These are phyloP conservation scores for Acanthamoeba sp. DNA, from an alignment of 208 protist genomes.

Conservation along the genomic window DNA sequence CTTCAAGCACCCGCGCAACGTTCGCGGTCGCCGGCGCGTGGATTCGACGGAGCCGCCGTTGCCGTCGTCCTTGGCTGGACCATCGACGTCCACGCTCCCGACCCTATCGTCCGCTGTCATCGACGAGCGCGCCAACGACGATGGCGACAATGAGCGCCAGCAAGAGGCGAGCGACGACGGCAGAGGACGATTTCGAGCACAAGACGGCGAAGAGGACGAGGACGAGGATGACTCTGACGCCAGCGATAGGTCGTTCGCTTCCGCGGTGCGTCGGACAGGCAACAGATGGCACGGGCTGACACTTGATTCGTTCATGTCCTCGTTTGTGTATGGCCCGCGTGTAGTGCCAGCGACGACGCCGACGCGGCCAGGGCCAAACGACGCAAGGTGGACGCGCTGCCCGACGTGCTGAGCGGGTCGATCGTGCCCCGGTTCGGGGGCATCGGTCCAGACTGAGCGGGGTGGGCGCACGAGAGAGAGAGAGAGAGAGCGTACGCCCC, in stretches of 20 bases:
- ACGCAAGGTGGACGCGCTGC: background rate
- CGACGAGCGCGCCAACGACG: background rate
- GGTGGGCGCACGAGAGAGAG: background rate
- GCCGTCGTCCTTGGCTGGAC: no score
- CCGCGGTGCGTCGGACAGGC: no score
- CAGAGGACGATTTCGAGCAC: background rate
- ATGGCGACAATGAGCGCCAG: background rate
- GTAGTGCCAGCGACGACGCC: background rate
- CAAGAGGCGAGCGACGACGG: background rate
- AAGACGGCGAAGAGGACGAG: background rate
- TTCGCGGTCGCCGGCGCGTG: background rate
- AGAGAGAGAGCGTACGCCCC: background rate
- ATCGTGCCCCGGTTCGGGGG: background rate
- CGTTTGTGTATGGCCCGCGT: background rate
- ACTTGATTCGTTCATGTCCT: no score
- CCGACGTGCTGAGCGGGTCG: background rate
- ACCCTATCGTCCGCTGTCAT: background rate
- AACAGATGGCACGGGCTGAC: no score
- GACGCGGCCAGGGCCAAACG: background rate
- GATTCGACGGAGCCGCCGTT: background rate
- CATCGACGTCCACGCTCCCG: no score
- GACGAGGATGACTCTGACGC: background rate
- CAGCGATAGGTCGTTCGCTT: background rate
- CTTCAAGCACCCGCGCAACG: constrained; percentile 4
- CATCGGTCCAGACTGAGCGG: no score